Base-by-base conservation (phyloP, 768 basidiomycete species). In the Amanita rubescens region DNA sequence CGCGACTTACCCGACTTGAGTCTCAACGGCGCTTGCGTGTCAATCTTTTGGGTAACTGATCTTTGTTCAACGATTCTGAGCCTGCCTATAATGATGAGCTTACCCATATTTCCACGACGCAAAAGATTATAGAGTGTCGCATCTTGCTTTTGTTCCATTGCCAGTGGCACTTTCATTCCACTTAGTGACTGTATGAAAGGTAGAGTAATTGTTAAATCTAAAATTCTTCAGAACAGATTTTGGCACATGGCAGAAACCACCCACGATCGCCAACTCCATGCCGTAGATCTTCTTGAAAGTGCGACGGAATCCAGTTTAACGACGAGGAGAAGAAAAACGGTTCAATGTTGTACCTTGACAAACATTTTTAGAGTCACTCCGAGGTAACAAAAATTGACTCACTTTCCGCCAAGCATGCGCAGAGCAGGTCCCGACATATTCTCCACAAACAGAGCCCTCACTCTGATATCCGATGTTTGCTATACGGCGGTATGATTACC, bases 291-390 rank as follows among this genome's bases (percentile, higher is more conserved):
- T 83, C 82, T 56, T 82, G 77, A 50, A 78, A 86, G 51, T 82
- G 75, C 0, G 81, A 79, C 1, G 84, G 84, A 56, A 84, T 86
- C 82, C 81, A 83, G 55, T 80, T 82, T 2, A 82, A 58, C 9
- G 80, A 80, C 0, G 82, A 83, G 0, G 81, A 82, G 59, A 78
- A 85, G 65, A 81, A 85, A 61, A 84, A 85, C 0, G 83, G 83
- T 57, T 85, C 83, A 45, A 84, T 75, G 34, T 74, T 70, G 58
- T 77, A 81, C 59, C 81, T 78, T 20, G 15, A 11, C 37, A 27
- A 14, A 11, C n/a, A 44, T 32, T 20, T 15, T 30, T 32, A 1
- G 38, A 2, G 14, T 33, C 9, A 17, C 15, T 30, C 32, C 17
- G 7, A 22, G 20, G 20, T n/a, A 15, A 46, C 4, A 7, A 35